Evolutionary conservation across 257 asterid species (phyloP).

Genomic region (Solanum paucissectum): DNA sequence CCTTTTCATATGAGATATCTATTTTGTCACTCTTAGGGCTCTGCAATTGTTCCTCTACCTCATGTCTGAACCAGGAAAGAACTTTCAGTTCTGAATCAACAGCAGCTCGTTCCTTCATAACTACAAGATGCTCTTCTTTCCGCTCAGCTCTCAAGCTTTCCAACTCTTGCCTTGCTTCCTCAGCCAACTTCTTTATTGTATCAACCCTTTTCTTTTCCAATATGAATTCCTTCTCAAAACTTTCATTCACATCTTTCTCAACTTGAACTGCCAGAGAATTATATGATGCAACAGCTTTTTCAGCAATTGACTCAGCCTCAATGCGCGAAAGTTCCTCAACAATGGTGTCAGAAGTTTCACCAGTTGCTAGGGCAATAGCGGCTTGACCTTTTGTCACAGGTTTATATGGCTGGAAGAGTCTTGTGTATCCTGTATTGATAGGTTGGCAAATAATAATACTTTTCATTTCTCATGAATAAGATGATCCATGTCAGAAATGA

Average conservation of each 20-base stretch:
- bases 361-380: conserved; percentile 81
- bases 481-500: neutral
- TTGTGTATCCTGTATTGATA: conserved; percentile 60
- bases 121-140: neutral
- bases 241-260: conserved; percentile 75
- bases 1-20: neutral
- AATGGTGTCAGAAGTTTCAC: conserved; percentile 69
- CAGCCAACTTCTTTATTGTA: neutral
- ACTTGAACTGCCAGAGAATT: conserved; percentile 80
- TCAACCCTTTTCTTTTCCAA: neutral
- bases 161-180: neutral
- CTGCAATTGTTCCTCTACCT: neutral
- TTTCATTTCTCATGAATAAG: neutral
- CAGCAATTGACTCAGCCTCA: conserved; percentile 93
- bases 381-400: conserved; percentile 98
- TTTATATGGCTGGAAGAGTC: conserved; percentile 92
- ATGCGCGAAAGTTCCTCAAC: conserved; percentile 87
- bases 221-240: neutral
- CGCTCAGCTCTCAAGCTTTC: neutral
- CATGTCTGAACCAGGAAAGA: neutral
- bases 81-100: neutral
- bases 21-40: neutral
- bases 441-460: neutral
- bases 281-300: conserved; percentile 84
- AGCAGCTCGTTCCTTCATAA: neutral